Evolutionary conservation across 2,329 filamentous ascomycete genomes (phyloP), one percentile per base, ranked within the genome.

Genomic region (Scedosporium dehoogii): DNA sequence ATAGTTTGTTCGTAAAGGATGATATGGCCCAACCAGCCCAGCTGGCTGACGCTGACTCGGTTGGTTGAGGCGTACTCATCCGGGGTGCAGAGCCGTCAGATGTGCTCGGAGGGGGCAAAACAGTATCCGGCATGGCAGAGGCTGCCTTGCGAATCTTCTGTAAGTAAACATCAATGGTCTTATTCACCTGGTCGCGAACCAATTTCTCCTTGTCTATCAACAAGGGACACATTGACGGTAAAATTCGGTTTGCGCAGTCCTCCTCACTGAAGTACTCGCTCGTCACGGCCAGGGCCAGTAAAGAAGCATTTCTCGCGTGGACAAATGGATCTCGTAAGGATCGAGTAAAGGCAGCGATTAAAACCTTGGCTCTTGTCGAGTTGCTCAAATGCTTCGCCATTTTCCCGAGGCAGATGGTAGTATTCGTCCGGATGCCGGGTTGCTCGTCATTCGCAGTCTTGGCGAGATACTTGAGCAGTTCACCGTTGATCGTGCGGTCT

Each of bases 11-110:
- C 1, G 94, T 97, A 72, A 99, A 99, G 1, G 92, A 97, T 0
- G 94, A 97, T 62, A 99, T 97, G 1, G 94, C 94, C 94, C 94
- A 99, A 12, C 94, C 94, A 1, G 94, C 86, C 94, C 94, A 97
- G 18, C 73, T 69, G 3, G 82, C 81, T 2, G 86, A 86, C 23
- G 82, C 79, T 61, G 87, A 82, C 46, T 81, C 84, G 56, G 76
- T 74, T 1, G 82, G 77, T 64, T 91, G 89, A 1, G 91, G 87
- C 1, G 90, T 94, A 65, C 88, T 87, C 81, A 96, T 94, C 41
- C 91, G 85, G 1, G 90, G 88, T 0, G 83, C 81, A 21, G 78
- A 77, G 25, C 79, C 74, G 12, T 80, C 73, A 3, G 82, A 75
- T 14, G 82, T 75, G 25, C 78, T 78, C 18, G 87, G 81, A 0